phyloP scores from a whole-genome alignment of 73 alveolate species.

The Paramecium caudatum region DNA sequence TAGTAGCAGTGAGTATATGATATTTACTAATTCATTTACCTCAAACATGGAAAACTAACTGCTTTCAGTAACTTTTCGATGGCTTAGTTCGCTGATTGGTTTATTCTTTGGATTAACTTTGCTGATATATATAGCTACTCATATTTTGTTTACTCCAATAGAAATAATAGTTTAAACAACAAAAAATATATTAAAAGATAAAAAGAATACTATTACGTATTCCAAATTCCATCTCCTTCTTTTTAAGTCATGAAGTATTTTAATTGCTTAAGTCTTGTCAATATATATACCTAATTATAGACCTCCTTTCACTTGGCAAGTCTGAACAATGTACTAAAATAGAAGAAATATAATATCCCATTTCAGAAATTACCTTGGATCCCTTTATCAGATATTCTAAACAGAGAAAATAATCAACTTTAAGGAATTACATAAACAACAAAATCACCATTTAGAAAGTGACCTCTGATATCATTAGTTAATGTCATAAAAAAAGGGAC shows the following conservation, averaged over 20 bases:
- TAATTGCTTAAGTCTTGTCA: background rate
- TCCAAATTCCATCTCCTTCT: background rate
- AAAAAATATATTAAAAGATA: background rate
- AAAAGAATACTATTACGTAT: background rate
- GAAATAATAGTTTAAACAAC: background rate
- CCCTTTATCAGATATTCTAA: too few relatives aligned
- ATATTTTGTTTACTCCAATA: background rate
- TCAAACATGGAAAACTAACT: background rate
- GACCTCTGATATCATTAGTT: too few relatives aligned
- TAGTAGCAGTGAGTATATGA: background rate
- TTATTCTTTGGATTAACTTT: background rate
- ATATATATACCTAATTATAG: background rate
- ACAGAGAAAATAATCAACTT: too few relatives aligned
- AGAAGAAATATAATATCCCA: slow-evolving; percentile 3
- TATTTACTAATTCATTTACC: background rate
- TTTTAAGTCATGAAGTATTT: background rate
- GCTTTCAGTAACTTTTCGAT: background rate
- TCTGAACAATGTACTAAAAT: background rate
- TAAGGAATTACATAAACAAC: too few relatives aligned
- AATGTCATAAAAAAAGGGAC: too few relatives aligned
- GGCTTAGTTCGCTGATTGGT: background rate
- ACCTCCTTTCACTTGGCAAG: background rate
- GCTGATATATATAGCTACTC: background rate
- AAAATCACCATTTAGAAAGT: too few relatives aligned
- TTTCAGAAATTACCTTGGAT: too few relatives aligned